These are phyloP conservation scores for Chlamydomonas reinhardtii DNA, from an alignment of 163 green algal genomes.

Conservation along the genomic window DNA sequence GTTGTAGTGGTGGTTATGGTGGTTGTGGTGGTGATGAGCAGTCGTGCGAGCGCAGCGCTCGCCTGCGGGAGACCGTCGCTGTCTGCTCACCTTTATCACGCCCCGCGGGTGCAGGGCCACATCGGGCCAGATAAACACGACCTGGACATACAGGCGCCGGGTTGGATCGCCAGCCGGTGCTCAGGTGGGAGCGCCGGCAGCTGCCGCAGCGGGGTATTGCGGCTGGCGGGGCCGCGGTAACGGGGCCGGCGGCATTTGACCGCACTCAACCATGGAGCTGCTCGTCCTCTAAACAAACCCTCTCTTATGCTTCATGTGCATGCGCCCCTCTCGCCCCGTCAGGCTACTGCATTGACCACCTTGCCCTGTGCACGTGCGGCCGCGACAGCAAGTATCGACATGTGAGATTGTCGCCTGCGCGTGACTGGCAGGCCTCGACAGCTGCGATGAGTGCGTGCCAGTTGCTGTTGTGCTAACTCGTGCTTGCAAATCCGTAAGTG, in stretches of 20 bases:
- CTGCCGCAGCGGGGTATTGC: no score
- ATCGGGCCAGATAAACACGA: background rate
- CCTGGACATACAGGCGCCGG: background rate
- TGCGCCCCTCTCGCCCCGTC: no score
- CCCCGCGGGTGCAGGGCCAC: background rate
- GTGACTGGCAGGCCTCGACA: background rate
- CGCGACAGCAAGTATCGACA: slow-evolving; percentile 20
- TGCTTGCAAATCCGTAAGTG: background rate
- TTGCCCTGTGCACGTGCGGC: slow-evolving; percentile 25
- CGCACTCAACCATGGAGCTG: no score
- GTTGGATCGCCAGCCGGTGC: background rate
- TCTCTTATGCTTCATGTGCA: no score
- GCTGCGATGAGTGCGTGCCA: no score
- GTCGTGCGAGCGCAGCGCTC: background rate
- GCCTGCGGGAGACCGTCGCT: no score
- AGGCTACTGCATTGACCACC: slow-evolving; percentile 26
- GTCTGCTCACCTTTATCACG: no score
- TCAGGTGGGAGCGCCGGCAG: background rate
- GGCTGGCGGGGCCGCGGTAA: no score
- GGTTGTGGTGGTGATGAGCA: background rate
- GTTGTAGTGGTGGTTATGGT: background rate
- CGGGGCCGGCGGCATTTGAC: no score
- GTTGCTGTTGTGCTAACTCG: no score
- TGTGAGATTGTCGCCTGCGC: background rate
- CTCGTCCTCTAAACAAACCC: no score